phyloP scores from a whole-genome alignment of 352 stramenopile genomes.

The Phytophthora capsici region DNA sequence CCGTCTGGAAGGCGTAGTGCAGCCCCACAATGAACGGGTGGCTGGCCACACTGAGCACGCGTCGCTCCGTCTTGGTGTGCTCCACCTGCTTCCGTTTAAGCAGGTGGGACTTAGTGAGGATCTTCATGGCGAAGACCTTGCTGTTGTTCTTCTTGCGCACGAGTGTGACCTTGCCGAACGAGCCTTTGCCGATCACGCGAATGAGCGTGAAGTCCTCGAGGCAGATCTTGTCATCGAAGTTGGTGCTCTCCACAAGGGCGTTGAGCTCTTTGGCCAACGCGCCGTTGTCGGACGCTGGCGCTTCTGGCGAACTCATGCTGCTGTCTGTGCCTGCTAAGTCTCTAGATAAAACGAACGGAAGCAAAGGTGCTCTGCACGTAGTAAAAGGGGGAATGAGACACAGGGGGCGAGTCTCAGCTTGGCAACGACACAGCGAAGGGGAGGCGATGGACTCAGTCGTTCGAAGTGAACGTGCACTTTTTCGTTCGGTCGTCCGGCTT shows the following conservation, averaged over 20 bases:
- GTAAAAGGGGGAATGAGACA: slow-evolving; percentile 7
- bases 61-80: slow-evolving; percentile 96
- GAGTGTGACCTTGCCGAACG: slow-evolving; percentile 89
- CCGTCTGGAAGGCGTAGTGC: slow-evolving; percentile 98
- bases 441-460: too few relatives aligned
- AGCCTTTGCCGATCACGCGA: slow-evolving; percentile 89
- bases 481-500: slow-evolving; percentile 30
- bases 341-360: slow-evolving; percentile 20
- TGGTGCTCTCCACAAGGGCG: slow-evolving; percentile 74
- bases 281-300: slow-evolving; percentile 37
- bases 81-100: slow-evolving; percentile 96
- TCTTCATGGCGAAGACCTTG: slow-evolving; percentile 94
- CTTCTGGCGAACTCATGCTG: slow-evolving; percentile 63
- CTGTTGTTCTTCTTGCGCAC: slow-evolving; percentile 91
- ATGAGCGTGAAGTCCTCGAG: slow-evolving; percentile 92
- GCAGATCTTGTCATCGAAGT: slow-evolving; percentile 88
- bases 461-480: slow-evolving; percentile 20
- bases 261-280: slow-evolving; percentile 64
- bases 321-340: not conserved
- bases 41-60: slow-evolving; percentile 94
- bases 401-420: slow-evolving; percentile 19
- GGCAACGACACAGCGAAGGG: slow-evolving; percentile 18
- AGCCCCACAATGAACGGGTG: slow-evolving; percentile 98
- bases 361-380: slow-evolving; percentile 15
- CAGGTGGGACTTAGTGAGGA: slow-evolving; percentile 92